A percentile compares a stretch with the other conserved stretches of the same genome.
These are phyloP conservation scores for Sporothrix pallida DNA, from an alignment of 2,329 filamentous ascomycete genomes.

Conservation along the genomic window DNA sequence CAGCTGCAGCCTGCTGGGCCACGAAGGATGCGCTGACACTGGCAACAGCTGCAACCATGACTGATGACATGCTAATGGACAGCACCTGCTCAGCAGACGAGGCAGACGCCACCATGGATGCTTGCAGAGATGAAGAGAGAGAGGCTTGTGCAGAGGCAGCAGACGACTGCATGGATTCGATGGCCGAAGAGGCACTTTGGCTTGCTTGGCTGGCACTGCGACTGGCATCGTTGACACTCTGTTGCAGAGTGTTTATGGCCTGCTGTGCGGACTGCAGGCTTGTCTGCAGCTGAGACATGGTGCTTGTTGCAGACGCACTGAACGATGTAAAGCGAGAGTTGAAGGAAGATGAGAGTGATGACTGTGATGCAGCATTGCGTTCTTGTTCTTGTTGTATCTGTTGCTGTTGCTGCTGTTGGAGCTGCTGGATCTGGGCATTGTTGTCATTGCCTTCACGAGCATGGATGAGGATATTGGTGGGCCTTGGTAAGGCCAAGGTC, in stretches of 20 bases:
- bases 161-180: conserved; percentile 21
- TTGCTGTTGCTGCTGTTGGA: conserved; percentile 11
- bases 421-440: conserved; percentile 16
- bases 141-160: conserved; percentile 22
- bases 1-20: conserved; percentile 1
- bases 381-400: conserved; percentile 23
- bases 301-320: conserved; percentile 31
- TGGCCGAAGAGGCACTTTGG: conserved; percentile 23
- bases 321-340: conserved; percentile 31
- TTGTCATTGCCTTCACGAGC: conserved; percentile 8
- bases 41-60: conserved; percentile 23
- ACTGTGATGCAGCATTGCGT: conserved; percentile 8
- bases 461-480: conserved; percentile 11
- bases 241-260: conserved; percentile 24
- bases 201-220: conserved; percentile 22
- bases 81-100: conserved; percentile 12
- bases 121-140: neutral
- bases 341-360: conserved; percentile 31
- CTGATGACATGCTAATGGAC: conserved; percentile 22
- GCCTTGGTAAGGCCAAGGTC: neutral
- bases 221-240: conserved; percentile 17
- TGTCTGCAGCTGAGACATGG: conserved; percentile 28
- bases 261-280: conserved; percentile 32
- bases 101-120: conserved; percentile 18
- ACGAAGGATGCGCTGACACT: conserved; percentile 26